These are phyloP conservation scores for Tylopilus sp. DNA, from an alignment of 1,284 basidiomycete genomes.

Conservation along the genomic window DNA sequence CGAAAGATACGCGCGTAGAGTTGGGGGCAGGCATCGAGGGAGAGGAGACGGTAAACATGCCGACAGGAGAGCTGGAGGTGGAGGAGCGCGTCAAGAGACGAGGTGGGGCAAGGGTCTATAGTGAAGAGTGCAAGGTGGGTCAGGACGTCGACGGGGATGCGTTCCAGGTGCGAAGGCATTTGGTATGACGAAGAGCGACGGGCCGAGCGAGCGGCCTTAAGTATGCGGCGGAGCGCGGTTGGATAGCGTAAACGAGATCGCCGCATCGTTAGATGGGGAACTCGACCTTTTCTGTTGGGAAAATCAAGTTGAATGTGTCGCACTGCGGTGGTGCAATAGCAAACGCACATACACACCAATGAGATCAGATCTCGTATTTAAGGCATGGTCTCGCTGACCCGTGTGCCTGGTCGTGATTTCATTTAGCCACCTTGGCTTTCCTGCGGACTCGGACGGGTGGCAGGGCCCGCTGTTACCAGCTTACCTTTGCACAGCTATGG, in stretches of 20 bases:
- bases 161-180: slow-evolving; percentile 45
- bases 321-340: slow-evolving; percentile 32
- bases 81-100: slow-evolving; percentile 40
- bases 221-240: slow-evolving; percentile 33
- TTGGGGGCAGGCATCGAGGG: slow-evolving; percentile 44
- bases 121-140: slow-evolving; percentile 47
- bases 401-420: slow-evolving; percentile 37
- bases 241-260: slow-evolving; percentile 34
- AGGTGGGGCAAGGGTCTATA: slow-evolving; percentile 35
- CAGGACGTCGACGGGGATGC: slow-evolving; percentile 49
- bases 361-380: slow-evolving; percentile 38
- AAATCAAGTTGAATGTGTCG: slow-evolving; percentile 34
- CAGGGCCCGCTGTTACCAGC: slow-evolving; percentile 13
- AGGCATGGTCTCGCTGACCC: slow-evolving; percentile 28
- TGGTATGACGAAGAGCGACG: slow-evolving; percentile 16
- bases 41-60: slow-evolving; percentile 43
- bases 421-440: slow-evolving; percentile 36
- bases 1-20: slow-evolving; percentile 63
- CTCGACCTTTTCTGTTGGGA: slow-evolving; percentile 36
- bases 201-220: slow-evolving; percentile 22
- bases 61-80: slow-evolving; percentile 43
- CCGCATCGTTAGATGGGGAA: slow-evolving; percentile 35
- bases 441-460: slow-evolving; percentile 25
- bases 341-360: slow-evolving; percentile 30
- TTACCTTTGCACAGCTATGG: slow-evolving; percentile 22